Evolutionary conservation across 2,329 filamentous ascomycete genomes (phyloP).

Genomic region (Bipolaris sorokiniana): DNA sequence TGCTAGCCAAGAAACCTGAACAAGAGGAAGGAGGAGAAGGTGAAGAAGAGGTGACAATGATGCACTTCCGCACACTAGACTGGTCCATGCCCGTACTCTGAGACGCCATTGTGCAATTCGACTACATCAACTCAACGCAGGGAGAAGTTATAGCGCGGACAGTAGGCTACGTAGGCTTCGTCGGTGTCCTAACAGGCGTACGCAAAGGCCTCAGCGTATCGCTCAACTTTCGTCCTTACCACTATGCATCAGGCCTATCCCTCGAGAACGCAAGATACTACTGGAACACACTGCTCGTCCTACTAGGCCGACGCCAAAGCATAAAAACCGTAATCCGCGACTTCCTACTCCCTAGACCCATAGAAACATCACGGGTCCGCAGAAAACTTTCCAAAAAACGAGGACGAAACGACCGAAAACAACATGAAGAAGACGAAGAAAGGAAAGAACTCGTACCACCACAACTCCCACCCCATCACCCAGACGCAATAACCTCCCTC

Average conservation of each 20-base stretch:
- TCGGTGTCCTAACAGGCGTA: conserved; percentile 60
- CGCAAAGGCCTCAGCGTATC: conserved; percentile 55
- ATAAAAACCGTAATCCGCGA: conserved; percentile 60
- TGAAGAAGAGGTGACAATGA: conserved; percentile 45
- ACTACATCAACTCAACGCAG: conserved; percentile 44
- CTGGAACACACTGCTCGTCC: conserved; percentile 58
- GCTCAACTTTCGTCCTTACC: conserved; percentile 59
- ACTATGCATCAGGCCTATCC: conserved; percentile 49
- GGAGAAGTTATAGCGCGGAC: conserved; percentile 54
- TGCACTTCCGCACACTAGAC: conserved; percentile 63
- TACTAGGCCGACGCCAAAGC: conserved; percentile 61
- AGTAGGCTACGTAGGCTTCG: conserved; percentile 60
- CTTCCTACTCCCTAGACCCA: conserved; percentile 45
- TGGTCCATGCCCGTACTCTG: conserved; percentile 56
- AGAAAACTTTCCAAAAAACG: not conserved
- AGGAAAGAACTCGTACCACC: not conserved
- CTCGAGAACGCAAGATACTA: conserved; percentile 52
- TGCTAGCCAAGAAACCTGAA: conserved; percentile 33
- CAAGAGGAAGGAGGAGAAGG: not conserved
- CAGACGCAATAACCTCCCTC: conserved; percentile 37
- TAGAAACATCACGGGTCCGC: not conserved
- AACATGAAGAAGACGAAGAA: not conserved
- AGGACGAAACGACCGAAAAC: not conserved
- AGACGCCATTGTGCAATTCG: conserved; percentile 50
- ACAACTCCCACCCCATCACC: not conserved